Percentiles rank a stretch among this genome's conserved stretches.
Conservation (phyloP, 179 eudicot genomes). For the Heliamphora pulchella region DNA sequence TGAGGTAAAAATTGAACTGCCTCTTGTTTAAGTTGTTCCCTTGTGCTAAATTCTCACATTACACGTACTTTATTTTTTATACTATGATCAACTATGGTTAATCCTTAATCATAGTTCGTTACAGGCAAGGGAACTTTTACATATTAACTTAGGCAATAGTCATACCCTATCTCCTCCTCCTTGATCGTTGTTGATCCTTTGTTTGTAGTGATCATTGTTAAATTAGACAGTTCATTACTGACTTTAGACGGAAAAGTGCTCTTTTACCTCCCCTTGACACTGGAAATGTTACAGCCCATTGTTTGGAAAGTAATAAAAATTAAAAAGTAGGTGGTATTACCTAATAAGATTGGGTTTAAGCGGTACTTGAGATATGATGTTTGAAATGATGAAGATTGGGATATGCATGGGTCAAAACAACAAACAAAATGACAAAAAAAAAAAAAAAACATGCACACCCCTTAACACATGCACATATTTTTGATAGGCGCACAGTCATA, state of each 20-base stretch:
- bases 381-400: constrained; percentile 7
- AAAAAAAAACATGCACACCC: too few species aligned
- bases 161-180: background rate
- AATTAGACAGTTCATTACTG: too few species aligned
- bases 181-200: too few species aligned
- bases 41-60: constrained; percentile 1
- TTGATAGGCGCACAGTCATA: background rate
- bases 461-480: too few species aligned
- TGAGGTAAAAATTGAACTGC: constrained; percentile 36
- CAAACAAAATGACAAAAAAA: too few species aligned
- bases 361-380: too few species aligned
- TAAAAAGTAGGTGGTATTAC: background rate
- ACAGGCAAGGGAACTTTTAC: background rate
- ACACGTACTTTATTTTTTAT: background rate
- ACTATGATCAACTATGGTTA: background rate
- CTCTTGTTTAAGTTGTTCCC: constrained; percentile 1
- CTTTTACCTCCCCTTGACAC: too few species aligned
- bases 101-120: background rate
- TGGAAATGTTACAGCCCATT: too few species aligned
- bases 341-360: background rate
- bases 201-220: too few species aligned
- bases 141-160: background rate
- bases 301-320: too few species aligned
- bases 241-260: too few species aligned
- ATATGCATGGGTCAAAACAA: background rate